A percentile compares a stretch with the other conserved stretches of the same genome.
Evolutionary conservation across 148 eudicot genomes (phyloP).

Genomic region (Fallopia convolvulus): DNA sequence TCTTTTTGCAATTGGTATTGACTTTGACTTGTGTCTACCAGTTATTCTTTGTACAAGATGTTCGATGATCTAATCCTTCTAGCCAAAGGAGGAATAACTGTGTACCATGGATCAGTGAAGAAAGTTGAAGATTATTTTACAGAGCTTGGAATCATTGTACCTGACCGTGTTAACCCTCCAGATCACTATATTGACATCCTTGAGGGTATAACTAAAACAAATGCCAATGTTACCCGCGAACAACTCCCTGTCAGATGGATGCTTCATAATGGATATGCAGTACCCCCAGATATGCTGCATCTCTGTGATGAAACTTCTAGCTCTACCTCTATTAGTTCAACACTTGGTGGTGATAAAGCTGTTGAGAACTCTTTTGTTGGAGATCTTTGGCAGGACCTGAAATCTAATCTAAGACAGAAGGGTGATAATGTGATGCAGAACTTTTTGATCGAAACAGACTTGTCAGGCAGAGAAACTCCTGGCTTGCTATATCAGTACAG

Average conservation of each 20-base stretch:
- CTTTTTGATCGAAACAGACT: constrained; percentile 7
- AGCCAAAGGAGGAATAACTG: constrained; percentile 45
- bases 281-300: constrained; percentile 16
- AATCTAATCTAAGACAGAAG: neutral
- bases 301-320: constrained; percentile 6
- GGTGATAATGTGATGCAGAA: constrained; percentile 9
- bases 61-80: constrained; percentile 45
- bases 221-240: neutral
- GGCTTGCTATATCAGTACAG: constrained; percentile 1
- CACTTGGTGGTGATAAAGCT: constrained; percentile 8
- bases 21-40: constrained; percentile 16
- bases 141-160: constrained; percentile 36
- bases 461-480: constrained; percentile 7
- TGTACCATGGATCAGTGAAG: constrained; percentile 37
- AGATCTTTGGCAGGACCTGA: constrained; percentile 11
- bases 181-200: constrained; percentile 43
- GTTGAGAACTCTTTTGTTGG: constrained; percentile 9
- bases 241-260: constrained; percentile 36
- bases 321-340: neutral
- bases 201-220: constrained; percentile 24
- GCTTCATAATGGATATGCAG: constrained; percentile 43
- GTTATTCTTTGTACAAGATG: constrained; percentile 44
- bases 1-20: neutral
- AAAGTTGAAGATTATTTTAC: constrained; percentile 41
- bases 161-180: constrained; percentile 42